phyloP scores from a whole-genome alignment of 2,329 filamentous ascomycete genomes.

The Pestalotiopsis fici region DNA sequence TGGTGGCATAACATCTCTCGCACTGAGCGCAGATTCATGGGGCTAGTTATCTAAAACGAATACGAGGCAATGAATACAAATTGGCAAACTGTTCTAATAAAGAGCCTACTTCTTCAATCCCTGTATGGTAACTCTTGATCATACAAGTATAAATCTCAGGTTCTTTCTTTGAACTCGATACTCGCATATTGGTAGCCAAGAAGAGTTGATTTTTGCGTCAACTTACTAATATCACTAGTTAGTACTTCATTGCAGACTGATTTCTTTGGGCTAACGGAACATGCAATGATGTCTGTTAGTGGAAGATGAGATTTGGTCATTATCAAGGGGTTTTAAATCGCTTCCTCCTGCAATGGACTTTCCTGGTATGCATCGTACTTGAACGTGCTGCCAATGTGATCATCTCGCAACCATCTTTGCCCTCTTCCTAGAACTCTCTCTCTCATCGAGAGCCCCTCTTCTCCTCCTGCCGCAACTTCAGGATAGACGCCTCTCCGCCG shows the following conservation, averaged over 20 bases:
- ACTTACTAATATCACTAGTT: too few species aligned
- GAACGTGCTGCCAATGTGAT: slow-evolving; percentile 60
- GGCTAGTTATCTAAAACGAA: not conserved
- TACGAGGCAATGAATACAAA: not conserved
- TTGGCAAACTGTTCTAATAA: not conserved
- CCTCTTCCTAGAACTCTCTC: slow-evolving; percentile 66
- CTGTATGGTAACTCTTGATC: too few species aligned
- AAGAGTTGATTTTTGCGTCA: too few species aligned
- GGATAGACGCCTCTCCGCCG: slow-evolving; percentile 27
- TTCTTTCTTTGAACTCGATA: too few species aligned
- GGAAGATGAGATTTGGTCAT: not conserved
- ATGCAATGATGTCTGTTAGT: not conserved
- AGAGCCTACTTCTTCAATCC: too few species aligned
- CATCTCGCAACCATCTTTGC: slow-evolving; percentile 54
- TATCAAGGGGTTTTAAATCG: too few species aligned
- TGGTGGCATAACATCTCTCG: not conserved
- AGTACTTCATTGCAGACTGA: too few species aligned
- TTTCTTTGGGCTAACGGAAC: not conserved
- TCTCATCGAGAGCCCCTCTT: slow-evolving; percentile 47
- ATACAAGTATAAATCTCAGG: too few species aligned
- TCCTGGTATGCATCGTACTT: slow-evolving; percentile 65
- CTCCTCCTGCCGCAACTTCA: slow-evolving; percentile 23
- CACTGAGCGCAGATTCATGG: not conserved
- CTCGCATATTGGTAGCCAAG: too few species aligned
- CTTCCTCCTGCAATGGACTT: slow-evolving; percentile 28